A percentile compares a stretch with the other conserved stretches of the same genome.
These are phyloP conservation scores for Marchantia polymorpha DNA, from an alignment of 225 moss, liverwort and hornwort genomes.

Conservation along the genomic window DNA sequence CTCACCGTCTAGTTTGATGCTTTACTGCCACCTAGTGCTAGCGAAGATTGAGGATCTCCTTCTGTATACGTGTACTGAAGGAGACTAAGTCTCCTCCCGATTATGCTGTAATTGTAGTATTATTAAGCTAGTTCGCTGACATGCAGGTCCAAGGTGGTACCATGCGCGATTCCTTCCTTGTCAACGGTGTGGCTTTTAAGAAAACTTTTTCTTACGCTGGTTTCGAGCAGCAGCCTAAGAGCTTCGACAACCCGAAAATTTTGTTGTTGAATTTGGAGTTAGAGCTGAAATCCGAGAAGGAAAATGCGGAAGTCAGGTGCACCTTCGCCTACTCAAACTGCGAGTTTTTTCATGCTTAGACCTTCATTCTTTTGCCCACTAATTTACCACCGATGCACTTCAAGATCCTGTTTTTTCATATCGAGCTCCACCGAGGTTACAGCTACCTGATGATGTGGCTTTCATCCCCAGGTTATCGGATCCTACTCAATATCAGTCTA, in stretches of 20 bases:
- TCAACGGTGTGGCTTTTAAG: slow-evolving; percentile 96
- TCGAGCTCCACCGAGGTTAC: too few relatives aligned
- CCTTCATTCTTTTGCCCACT: too few relatives aligned
- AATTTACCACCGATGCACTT: too few relatives aligned
- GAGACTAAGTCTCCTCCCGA: too few relatives aligned
- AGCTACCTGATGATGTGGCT: neutral
- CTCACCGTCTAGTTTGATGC: too few relatives aligned
- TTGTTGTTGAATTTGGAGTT: slow-evolving; percentile 85
- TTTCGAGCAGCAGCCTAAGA: slow-evolving; percentile 97
- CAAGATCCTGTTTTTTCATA: too few relatives aligned
- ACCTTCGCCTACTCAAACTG: neutral
- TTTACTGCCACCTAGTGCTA: too few relatives aligned
- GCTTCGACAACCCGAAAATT: slow-evolving; percentile 69
- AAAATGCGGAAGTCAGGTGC: slow-evolving; percentile 98
- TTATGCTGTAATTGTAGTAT: neutral
- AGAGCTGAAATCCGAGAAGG: slow-evolving; percentile 94
- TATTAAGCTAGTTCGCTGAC: neutral
- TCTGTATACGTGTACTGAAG: too few relatives aligned
- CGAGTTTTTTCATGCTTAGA: neutral
- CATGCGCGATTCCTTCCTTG: slow-evolving; percentile 96
- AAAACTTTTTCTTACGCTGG: slow-evolving; percentile 97
- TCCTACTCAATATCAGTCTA: slow-evolving; percentile 87
- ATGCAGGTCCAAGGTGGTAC: slow-evolving; percentile 90
- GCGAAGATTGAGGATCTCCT: too few relatives aligned
- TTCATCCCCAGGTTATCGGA: slow-evolving; percentile 65